Evolutionary conservation across 768 basidiomycete genomes (phyloP).

Genomic region (Auriculariales sp.): DNA sequence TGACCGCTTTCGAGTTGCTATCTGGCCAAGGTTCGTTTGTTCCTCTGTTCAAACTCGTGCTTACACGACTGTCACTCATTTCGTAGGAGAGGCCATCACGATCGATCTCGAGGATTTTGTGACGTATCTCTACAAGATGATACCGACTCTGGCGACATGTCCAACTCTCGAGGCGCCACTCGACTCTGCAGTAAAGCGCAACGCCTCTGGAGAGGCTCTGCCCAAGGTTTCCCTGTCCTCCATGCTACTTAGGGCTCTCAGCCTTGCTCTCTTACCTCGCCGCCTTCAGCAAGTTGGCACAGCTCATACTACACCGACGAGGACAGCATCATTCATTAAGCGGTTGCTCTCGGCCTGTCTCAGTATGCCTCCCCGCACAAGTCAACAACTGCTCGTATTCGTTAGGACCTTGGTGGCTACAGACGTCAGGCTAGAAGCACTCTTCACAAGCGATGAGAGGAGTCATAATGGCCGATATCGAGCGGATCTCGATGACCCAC

Average conservation of each 20-base stretch:
- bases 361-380: slow-evolving; percentile 59
- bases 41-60: too few species aligned
- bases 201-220: slow-evolving; percentile 9
- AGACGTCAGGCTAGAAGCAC: slow-evolving; percentile 67
- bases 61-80: slow-evolving; percentile 10
- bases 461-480: slow-evolving; percentile 74
- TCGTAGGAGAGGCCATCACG: slow-evolving; percentile 84
- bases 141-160: slow-evolving; percentile 55
- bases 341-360: slow-evolving; percentile 72
- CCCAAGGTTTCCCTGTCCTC: slow-evolving; percentile 10
- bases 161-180: slow-evolving; percentile 40
- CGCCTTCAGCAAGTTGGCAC: slow-evolving; percentile 24
- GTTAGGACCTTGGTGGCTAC: slow-evolving; percentile 56
- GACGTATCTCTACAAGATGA: slow-evolving; percentile 65
- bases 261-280: slow-evolving; percentile 68
- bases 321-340: slow-evolving; percentile 85
- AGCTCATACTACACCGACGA: slow-evolving; percentile 43
- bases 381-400: slow-evolving; percentile 59
- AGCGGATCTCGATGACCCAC: slow-evolving; percentile 78
- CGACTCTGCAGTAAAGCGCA: background rate
- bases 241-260: slow-evolving; percentile 76
- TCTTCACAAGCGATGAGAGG: slow-evolving; percentile 80
- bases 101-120: slow-evolving; percentile 89
- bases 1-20: slow-evolving; percentile 93
- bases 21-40: slow-evolving; percentile 85